Percentiles rank a stretch among this genome's conserved stretches.
Conservation (phyloP, 345 rosid genomes). For the Citropsis articulata region DNA sequence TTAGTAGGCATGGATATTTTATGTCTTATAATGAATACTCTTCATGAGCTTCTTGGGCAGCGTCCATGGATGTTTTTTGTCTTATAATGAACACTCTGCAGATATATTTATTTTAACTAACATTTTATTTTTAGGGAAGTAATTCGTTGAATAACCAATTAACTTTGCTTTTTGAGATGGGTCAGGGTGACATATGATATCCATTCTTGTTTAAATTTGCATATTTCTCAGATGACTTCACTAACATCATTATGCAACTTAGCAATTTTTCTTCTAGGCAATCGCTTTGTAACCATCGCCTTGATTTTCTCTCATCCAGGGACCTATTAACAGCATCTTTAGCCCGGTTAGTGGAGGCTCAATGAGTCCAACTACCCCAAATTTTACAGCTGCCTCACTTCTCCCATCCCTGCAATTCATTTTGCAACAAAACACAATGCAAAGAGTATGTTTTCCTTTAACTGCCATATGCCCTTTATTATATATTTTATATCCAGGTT, state of each 20-base stretch:
- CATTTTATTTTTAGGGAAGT: no score
- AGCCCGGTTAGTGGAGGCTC: constrained; percentile 47
- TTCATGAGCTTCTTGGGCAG: background rate
- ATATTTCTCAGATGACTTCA: constrained; percentile 5
- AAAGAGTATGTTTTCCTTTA: constrained; percentile 50
- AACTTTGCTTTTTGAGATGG: background rate
- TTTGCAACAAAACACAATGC: constrained; percentile 77
- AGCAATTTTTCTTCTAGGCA: constrained; percentile 34
- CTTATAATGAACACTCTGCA: background rate
- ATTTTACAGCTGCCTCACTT: constrained; percentile 40
- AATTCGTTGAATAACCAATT: background rate
- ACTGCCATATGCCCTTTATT: background rate
- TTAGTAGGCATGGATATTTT: background rate
- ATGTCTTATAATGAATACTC: background rate
- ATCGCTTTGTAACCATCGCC: constrained; percentile 35
- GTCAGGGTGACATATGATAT: background rate
- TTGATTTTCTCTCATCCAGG: constrained; percentile 44
- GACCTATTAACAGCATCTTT: constrained; percentile 48
- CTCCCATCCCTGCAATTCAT: constrained; percentile 77
- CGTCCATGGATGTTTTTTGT: background rate
- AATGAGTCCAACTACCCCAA: constrained; percentile 46
- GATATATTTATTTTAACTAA: background rate
- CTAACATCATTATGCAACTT: constrained; percentile 23
- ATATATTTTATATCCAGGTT: background rate
- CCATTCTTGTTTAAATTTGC: background rate